These are phyloP conservation scores for Phytophthora kernoviae DNA, from an alignment of 352 stramenopile species.

Conservation along the genomic window DNA sequence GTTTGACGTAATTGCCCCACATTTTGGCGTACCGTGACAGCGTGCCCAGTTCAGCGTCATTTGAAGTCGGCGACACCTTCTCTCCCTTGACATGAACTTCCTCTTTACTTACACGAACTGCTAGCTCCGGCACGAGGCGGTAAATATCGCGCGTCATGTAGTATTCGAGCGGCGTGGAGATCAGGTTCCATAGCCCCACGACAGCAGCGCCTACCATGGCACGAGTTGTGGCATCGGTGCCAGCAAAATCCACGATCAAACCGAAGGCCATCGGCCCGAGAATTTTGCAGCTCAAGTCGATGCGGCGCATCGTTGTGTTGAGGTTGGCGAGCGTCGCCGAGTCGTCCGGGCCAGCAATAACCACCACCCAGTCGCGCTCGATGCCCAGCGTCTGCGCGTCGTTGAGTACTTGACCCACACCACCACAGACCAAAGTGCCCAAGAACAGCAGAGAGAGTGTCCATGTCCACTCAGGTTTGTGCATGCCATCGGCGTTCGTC, in stretches of 20 bases:
- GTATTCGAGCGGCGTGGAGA: constrained; percentile 81
- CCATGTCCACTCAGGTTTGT: constrained; percentile 64
- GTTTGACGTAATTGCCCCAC: constrained; percentile 51
- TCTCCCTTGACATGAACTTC: constrained; percentile 14
- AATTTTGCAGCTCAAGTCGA: constrained; percentile 84
- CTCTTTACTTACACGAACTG: constrained; percentile 34
- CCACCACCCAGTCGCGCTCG: constrained; percentile 90
- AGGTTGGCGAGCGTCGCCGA: constrained; percentile 54
- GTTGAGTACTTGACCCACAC: constrained; percentile 75
- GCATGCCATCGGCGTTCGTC: constrained; percentile 61
- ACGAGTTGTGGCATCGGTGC: constrained; percentile 58
- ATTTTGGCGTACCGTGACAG: constrained; percentile 36
- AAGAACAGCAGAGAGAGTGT: constrained; percentile 52
- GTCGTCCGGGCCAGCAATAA: constrained; percentile 60
- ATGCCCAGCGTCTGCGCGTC: constrained; percentile 79
- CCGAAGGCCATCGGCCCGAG: constrained; percentile 75
- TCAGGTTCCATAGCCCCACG: constrained; percentile 79
- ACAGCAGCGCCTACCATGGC: constrained; percentile 66
- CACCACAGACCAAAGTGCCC: constrained; percentile 63
- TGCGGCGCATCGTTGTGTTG: constrained; percentile 83
- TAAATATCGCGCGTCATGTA: constrained; percentile 77
- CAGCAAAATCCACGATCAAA: constrained; percentile 83
- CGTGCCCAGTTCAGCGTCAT: constrained; percentile 14
- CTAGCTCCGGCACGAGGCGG: constrained; percentile 50
- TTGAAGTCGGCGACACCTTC: constrained; percentile 10